Evolutionary conservation across 78 protist genomes (phyloP).

Genomic region (Planoprotostelium fungivorum): DNA sequence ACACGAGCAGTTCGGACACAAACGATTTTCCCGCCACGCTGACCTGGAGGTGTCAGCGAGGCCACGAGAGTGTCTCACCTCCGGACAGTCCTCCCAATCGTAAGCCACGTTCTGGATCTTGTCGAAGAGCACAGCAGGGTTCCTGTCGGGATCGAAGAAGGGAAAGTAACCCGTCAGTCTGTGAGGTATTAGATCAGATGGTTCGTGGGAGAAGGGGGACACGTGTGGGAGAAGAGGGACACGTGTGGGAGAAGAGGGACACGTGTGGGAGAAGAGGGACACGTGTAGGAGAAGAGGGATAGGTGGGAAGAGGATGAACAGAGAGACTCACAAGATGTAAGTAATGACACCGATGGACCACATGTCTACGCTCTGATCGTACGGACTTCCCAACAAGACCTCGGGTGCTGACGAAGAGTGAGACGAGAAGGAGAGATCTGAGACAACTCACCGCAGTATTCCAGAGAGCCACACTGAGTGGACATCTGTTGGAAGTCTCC

Average conservation of each 20-base stretch:
- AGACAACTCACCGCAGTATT: slow-evolving; percentile 16
- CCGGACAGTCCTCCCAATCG: slow-evolving; percentile 31
- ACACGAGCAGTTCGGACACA: neutral
- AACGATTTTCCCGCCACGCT: neutral
- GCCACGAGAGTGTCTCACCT: neutral
- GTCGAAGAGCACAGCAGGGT: slow-evolving; percentile 44
- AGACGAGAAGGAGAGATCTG: slow-evolving; percentile 36
- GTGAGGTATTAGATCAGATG: too few relatives aligned
- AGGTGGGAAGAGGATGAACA: neutral
- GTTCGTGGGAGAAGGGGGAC: too few relatives aligned
- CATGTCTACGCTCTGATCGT: slow-evolving; percentile 66
- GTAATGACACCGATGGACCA: slow-evolving; percentile 74
- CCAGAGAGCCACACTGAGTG: slow-evolving; percentile 86
- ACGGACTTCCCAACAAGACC: slow-evolving; percentile 51
- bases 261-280: too few relatives aligned
- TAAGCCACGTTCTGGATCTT: slow-evolving; percentile 61
- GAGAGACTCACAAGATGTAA: slow-evolving; percentile 39
- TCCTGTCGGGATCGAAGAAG: slow-evolving; percentile 28
- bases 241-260: too few relatives aligned
- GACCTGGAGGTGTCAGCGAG: neutral
- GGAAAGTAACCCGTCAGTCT: slow-evolving; percentile 55
- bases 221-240: too few relatives aligned
- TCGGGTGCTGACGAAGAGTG: slow-evolving; percentile 72
- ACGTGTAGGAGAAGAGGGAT: neutral
- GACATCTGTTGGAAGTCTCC: slow-evolving; percentile 54